Evolutionary conservation across 768 basidiomycete species (phyloP).

Genomic region (Panaeolus cyanescens): DNA sequence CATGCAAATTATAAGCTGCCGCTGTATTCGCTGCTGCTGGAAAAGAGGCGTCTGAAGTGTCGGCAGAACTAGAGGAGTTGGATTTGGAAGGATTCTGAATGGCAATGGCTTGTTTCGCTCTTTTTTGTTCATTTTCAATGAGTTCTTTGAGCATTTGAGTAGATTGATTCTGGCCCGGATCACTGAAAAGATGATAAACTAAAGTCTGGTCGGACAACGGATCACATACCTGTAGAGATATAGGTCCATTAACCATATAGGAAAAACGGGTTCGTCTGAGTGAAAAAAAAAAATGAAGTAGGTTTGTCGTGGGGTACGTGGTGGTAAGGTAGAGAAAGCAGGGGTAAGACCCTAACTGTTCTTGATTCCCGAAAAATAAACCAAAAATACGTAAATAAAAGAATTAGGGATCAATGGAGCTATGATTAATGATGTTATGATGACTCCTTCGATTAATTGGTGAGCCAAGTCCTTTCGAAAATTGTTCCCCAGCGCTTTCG

Average conservation of each 20-base stretch:
- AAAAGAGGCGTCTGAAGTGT: conserved; percentile 44
- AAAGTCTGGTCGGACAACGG: neutral
- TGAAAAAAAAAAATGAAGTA: neutral
- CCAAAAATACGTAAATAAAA: conserved; percentile 3
- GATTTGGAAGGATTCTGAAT: conserved; percentile 17
- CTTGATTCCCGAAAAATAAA: neutral
- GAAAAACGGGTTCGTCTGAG: conserved; percentile 1
- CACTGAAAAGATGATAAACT: conserved; percentile 29
- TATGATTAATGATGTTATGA: no score
- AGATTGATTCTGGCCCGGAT: conserved; percentile 51
- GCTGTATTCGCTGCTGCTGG: conserved; percentile 35
- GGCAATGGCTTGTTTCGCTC: conserved; percentile 17
- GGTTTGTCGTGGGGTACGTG: neutral
- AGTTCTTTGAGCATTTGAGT: conserved; percentile 54
- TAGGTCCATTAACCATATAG: conserved; percentile 33
- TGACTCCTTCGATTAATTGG: no score
- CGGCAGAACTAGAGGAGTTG: conserved; percentile 27
- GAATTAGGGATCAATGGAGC: conserved; percentile 9
- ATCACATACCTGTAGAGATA: conserved; percentile 37
- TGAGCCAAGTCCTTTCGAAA: no score
- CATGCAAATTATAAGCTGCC: conserved; percentile 59
- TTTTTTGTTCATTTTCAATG: conserved; percentile 24
- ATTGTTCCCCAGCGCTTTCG: no score
- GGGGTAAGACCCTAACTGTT: neutral
- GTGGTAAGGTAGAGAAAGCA: conserved; percentile 3